Conservation (phyloP, 1,139 yeast species). For the Kodamaea alishanica region DNA sequence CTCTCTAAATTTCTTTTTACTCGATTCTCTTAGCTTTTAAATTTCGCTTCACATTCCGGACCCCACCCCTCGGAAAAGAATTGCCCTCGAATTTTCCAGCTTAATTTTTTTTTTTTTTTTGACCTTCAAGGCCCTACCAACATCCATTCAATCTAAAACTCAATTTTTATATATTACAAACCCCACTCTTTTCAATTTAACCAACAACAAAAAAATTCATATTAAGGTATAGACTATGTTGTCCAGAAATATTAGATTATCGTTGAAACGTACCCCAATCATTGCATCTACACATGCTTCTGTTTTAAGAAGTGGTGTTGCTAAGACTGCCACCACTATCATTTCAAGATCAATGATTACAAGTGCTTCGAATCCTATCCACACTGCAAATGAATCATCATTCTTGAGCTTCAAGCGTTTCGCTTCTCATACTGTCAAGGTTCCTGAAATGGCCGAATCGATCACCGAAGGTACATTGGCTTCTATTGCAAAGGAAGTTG, state of each 20-base stretch:
- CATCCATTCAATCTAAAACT: too few species aligned
- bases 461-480: constrained; percentile 94
- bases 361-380: background rate
- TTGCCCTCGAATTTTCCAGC: too few species aligned
- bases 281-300: constrained; percentile 7
- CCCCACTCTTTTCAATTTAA: too few species aligned
- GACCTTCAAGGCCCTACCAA: too few species aligned
- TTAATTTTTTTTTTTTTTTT: too few species aligned
- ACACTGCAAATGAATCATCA: background rate
- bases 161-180: too few species aligned
- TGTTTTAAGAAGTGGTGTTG: constrained; percentile 4
- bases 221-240: constrained; percentile 11
- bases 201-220: too few species aligned
- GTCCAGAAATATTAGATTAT: constrained; percentile 15
- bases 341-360: constrained; percentile 1
- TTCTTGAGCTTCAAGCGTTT: constrained; percentile 24
- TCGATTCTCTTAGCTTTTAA: too few species aligned
- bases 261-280: constrained; percentile 15
- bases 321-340: constrained; percentile 1
- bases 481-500: constrained; percentile 74
- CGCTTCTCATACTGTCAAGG: constrained; percentile 63
- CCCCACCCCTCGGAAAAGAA: too few species aligned
- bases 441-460: constrained; percentile 98
- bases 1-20: too few species aligned
- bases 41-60: too few species aligned